phyloP scores from a whole-genome alignment of 2,329 filamentous ascomycete genomes.

The Chaetomiaceae sp. region DNA sequence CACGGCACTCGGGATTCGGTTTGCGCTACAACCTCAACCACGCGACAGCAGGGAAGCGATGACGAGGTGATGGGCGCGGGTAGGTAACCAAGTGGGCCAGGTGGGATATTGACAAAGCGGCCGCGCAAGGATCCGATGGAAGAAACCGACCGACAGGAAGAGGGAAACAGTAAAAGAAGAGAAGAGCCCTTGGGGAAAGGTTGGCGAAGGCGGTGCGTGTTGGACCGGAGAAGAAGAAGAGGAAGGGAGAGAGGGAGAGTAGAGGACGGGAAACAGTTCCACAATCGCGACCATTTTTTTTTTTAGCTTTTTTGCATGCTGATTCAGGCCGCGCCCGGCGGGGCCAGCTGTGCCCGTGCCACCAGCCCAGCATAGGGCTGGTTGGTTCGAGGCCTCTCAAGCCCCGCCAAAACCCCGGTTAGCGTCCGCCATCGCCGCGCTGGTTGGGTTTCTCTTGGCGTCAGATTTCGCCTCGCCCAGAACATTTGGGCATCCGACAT shows the following conservation, averaged over 20 bases:
- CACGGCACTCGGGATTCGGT: constrained; percentile 8
- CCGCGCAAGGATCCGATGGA: constrained; percentile 24
- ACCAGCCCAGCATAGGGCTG: constrained; percentile 13
- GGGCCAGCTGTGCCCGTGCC: constrained; percentile 7
- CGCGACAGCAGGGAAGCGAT: constrained; percentile 12
- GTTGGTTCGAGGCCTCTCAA: constrained; percentile 12
- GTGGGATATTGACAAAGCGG: constrained; percentile 28
- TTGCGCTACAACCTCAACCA: constrained; percentile 13
- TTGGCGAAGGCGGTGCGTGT: constrained; percentile 45
- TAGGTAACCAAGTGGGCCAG: constrained; percentile 24
- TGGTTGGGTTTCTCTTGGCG: constrained; percentile 3
- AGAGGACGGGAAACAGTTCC: constrained; percentile 20
- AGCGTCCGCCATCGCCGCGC: constrained; percentile 3
- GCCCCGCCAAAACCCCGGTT: neutral
- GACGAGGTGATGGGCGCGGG: constrained; percentile 7
- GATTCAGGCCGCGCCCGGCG: constrained; percentile 23
- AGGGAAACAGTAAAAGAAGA: constrained; percentile 32
- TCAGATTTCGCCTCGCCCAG: neutral
- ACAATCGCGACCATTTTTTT: constrained; percentile 28
- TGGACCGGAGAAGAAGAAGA: constrained; percentile 16
- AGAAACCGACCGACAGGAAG: constrained; percentile 26
- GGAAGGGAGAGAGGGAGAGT: constrained; percentile 13
- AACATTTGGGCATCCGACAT: no score
- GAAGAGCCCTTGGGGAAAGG: constrained; percentile 39
- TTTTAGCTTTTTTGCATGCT: constrained; percentile 24